These are phyloP conservation scores for Fragilaria radians DNA, from an alignment of 108 stramenopile genomes.

Conservation along the genomic window DNA sequence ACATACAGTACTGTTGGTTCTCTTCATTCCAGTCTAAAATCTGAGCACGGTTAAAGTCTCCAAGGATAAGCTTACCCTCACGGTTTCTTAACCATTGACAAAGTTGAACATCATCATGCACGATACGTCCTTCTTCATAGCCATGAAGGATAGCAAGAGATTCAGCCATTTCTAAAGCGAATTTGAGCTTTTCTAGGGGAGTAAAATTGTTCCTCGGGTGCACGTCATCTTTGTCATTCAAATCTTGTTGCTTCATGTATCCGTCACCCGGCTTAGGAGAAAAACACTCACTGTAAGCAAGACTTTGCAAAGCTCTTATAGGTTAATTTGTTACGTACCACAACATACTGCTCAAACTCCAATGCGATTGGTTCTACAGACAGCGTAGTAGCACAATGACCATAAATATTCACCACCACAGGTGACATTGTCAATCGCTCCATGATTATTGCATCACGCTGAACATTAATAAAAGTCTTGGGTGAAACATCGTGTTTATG, in stretches of 20 bases:
- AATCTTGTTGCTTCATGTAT: constrained; percentile 5
- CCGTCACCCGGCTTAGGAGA: constrained; percentile 19
- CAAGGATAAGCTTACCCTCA: constrained; percentile 52
- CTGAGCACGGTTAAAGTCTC: constrained; percentile 77
- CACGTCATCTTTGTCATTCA: constrained; percentile 13
- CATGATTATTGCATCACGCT: constrained; percentile 43
- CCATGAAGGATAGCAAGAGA: constrained; percentile 68
- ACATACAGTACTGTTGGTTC: constrained; percentile 55
- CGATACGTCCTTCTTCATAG: constrained; percentile 50
- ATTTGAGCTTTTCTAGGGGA: constrained; percentile 39
- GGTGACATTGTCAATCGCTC: constrained; percentile 33
- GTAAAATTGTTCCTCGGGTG: constrained; percentile 48
- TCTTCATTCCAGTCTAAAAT: constrained; percentile 45
- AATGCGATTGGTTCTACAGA: constrained; percentile 35
- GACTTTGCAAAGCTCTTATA: no score
- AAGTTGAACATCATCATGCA: constrained; percentile 73
- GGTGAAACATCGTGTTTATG: constrained; percentile 7
- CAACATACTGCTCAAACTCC: constrained; percentile 34
- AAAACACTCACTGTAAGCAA: no score
- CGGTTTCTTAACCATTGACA: constrained; percentile 63
- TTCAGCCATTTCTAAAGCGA: constrained; percentile 58
- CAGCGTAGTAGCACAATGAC: constrained; percentile 33
- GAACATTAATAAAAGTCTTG: constrained; percentile 11
- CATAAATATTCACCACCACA: constrained; percentile 27
- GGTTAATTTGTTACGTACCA: constrained; percentile 7